Evolutionary conservation across 352 stramenopile species (phyloP).

Genomic region (Pythium phragmitis): DNA sequence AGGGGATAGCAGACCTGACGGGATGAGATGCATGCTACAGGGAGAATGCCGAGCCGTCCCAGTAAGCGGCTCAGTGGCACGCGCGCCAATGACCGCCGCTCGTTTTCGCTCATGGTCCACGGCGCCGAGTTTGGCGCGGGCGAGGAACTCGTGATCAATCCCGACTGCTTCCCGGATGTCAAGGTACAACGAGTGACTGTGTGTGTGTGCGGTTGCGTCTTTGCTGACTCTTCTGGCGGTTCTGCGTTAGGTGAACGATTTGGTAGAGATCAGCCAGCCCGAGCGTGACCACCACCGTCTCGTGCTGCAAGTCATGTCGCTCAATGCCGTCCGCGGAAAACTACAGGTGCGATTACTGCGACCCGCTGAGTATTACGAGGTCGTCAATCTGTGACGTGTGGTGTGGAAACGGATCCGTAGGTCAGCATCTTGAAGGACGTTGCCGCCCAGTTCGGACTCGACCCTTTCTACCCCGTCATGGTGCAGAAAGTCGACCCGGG

Average conservation of each 20-base stretch:
- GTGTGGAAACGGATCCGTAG: conserved; percentile 16
- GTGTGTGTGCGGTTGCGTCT: background rate
- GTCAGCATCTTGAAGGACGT: conserved; percentile 79
- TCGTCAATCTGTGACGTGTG: background rate
- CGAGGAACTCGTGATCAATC: conserved; percentile 74
- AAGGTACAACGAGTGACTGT: conserved; percentile 19
- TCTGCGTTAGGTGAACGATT: conserved; percentile 35
- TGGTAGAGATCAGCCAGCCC: conserved; percentile 62
- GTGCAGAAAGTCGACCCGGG: conserved; percentile 57
- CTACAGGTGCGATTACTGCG: conserved; percentile 36
- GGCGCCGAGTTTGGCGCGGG: conserved; percentile 64
- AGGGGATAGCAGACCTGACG: background rate
- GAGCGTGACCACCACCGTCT: conserved; percentile 60
- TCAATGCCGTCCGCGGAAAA: conserved; percentile 65
- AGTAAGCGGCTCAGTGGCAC: conserved; percentile 32
- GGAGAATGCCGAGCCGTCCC: conserved; percentile 18
- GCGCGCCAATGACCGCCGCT: conserved; percentile 32
- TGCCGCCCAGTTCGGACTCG: conserved; percentile 69
- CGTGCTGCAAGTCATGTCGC: conserved; percentile 60
- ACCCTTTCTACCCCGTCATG: conserved; percentile 53
- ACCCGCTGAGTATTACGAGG: background rate
- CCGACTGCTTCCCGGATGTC: conserved; percentile 65
- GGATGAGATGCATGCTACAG: background rate
- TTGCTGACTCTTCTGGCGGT: background rate
- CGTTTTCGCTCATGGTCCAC: conserved; percentile 70